phyloP scores from a whole-genome alignment of 805 yeast genomes.

The Metschnikowia cerradonensis region DNA sequence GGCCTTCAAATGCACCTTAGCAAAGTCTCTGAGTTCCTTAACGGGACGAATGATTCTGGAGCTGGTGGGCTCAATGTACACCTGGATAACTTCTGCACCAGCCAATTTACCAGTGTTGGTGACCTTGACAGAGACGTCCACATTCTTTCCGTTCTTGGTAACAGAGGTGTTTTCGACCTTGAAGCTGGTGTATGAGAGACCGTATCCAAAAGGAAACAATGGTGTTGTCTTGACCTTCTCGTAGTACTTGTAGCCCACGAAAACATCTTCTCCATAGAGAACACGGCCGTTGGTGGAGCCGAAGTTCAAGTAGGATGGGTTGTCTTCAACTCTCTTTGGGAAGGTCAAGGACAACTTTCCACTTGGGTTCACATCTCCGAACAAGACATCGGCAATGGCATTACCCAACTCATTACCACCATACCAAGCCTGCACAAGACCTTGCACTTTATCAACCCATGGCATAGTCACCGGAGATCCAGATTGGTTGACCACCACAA shows the following conservation, averaged over 20 bases:
- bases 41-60: constrained; percentile 22
- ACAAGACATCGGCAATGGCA: constrained; percentile 30
- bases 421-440: constrained; percentile 32
- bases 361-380: constrained; percentile 31
- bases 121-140: constrained; percentile 19
- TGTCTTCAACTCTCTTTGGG: constrained; percentile 23
- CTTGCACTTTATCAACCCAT: constrained; percentile 24
- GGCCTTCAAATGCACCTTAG: constrained; percentile 22
- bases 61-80: constrained; percentile 20
- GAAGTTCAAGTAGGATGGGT: constrained; percentile 29
- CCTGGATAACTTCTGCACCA: constrained; percentile 29
- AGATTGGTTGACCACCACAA: constrained; percentile 30
- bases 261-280: constrained; percentile 32
- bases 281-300: constrained; percentile 29
- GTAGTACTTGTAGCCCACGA: constrained; percentile 30
- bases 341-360: constrained; percentile 26
- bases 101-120: constrained; percentile 22
- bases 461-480: constrained; percentile 34
- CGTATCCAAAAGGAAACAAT: constrained; percentile 32
- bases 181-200: constrained; percentile 29
- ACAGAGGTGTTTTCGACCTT: constrained; percentile 16
- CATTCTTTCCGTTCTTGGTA: constrained; percentile 13
- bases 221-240: constrained; percentile 25
- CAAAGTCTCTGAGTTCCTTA: constrained; percentile 30
- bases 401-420: constrained; percentile 34